These are phyloP conservation scores for Aspergillus luchuensis DNA, from an alignment of 2,329 filamentous ascomycete species.

Conservation along the genomic window DNA sequence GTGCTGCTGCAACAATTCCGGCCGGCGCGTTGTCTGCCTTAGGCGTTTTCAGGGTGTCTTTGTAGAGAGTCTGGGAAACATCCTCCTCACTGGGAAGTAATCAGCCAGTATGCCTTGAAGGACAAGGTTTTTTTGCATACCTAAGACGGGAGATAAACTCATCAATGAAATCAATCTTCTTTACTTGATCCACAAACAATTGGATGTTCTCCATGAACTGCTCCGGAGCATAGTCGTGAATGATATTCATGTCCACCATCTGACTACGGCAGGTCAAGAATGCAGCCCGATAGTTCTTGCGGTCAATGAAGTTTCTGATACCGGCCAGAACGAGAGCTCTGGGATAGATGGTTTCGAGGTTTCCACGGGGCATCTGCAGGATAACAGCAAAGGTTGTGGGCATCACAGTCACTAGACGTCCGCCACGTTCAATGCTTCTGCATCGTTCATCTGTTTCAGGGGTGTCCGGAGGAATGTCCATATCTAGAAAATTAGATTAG, in stretches of 20 bases:
- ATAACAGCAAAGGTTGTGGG: constrained; percentile 83
- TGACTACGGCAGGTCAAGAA: constrained; percentile 89
- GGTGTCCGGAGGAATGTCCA: constrained; percentile 82
- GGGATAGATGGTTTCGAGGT: constrained; percentile 92
- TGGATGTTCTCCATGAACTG: constrained; percentile 78
- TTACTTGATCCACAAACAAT: constrained; percentile 80
- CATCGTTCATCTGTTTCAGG: constrained; percentile 91
- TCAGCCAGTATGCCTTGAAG: not conserved
- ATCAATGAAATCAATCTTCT: constrained; percentile 80
- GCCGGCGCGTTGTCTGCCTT: constrained; percentile 31
- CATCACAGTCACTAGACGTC: constrained; percentile 82
- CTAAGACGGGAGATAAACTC: constrained; percentile 84
- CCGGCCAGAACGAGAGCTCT: constrained; percentile 89
- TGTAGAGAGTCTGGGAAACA: constrained; percentile 90
- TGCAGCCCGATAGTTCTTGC: constrained; percentile 77
- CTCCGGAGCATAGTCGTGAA: constrained; percentile 87
- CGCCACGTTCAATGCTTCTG: constrained; percentile 86
- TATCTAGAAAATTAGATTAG: constrained; percentile 54
- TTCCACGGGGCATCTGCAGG: constrained; percentile 93
- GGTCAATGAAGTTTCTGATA: constrained; percentile 77
- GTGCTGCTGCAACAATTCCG: constrained; percentile 23
- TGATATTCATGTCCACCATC: constrained; percentile 95
- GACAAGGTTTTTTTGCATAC: constrained; percentile 47
- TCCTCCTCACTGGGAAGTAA: constrained; percentile 68
- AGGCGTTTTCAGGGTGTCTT: constrained; percentile 68